phyloP scores from a whole-genome alignment of 108 stramenopile genomes.

The Asterionellopsis glacialis region DNA sequence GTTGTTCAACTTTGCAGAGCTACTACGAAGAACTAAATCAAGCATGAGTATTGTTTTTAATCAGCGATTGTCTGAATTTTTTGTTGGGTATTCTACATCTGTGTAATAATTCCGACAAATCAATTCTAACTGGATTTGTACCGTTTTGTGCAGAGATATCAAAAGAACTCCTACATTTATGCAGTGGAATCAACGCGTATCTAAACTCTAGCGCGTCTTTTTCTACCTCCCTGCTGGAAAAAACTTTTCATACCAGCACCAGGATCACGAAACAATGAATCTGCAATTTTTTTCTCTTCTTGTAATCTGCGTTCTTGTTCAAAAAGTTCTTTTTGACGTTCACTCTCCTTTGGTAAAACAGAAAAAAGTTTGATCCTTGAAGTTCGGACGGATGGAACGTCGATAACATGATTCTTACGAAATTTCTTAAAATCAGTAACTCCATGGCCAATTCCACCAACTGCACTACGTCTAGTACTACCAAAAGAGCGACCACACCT shows the following conservation, averaged over 20 bases:
- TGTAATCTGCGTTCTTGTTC: conserved; percentile 10
- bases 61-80: too few species aligned
- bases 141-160: too few species aligned
- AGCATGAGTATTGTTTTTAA: too few species aligned
- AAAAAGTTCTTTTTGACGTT: background rate
- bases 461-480: background rate
- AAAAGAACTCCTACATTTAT: too few species aligned
- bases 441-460: background rate
- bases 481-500: background rate
- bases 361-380: conserved; percentile 3
- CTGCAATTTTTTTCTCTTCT: conserved; percentile 7
- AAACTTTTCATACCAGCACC: background rate
- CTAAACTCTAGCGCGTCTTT: too few species aligned
- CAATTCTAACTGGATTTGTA: too few species aligned
- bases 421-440: conserved; percentile 9
- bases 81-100: too few species aligned
- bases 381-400: background rate
- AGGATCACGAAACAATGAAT: conserved; percentile 16
- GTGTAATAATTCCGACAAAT: too few species aligned
- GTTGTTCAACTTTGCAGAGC: too few species aligned
- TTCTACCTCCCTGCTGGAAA: too few species aligned
- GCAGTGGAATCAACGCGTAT: too few species aligned
- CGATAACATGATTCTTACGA: conserved; percentile 12
- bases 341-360: conserved; percentile 10
- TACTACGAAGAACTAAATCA: too few species aligned